phyloP scores from a whole-genome alignment of 331 rosid species.

The Quercus lobata region DNA sequence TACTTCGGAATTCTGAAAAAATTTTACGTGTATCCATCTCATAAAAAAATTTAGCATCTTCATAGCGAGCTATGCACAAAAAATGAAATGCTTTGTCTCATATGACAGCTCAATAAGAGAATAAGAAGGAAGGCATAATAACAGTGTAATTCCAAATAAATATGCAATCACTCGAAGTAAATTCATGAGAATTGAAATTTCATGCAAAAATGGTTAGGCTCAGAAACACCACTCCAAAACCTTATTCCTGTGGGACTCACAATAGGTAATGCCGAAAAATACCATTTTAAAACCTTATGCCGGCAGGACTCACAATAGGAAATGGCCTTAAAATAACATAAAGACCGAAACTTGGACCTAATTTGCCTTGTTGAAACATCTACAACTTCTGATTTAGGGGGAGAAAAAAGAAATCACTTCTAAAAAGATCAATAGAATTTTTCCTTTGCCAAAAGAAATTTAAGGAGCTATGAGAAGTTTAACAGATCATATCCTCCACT shows the following conservation, averaged over 20 bases:
- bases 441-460: not conserved
- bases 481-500: not conserved
- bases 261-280: not conserved
- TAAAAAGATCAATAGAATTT: not conserved
- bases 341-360: not conserved
- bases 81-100: not conserved
- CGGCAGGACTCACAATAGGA: not conserved
- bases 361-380: not conserved
- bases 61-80: constrained; percentile 84
- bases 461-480: not conserved
- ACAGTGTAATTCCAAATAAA: not conserved
- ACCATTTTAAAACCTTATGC: not conserved
- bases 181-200: not conserved
- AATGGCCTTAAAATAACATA: not conserved
- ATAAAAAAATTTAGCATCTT: constrained; percentile 96
- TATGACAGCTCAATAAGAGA: constrained; percentile 7
- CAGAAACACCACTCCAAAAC: not conserved
- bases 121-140: not conserved
- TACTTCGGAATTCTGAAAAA: constrained; percentile 68
- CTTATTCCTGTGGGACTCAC: not conserved
- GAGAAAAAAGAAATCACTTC: not conserved
- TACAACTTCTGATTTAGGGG: not conserved
- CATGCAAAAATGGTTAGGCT: constrained; percentile 1
- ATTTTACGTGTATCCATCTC: constrained; percentile 70
- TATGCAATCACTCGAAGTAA: not conserved